Conservation (phyloP, 345 rosid species). For the Euphorbia pulcherrima region DNA sequence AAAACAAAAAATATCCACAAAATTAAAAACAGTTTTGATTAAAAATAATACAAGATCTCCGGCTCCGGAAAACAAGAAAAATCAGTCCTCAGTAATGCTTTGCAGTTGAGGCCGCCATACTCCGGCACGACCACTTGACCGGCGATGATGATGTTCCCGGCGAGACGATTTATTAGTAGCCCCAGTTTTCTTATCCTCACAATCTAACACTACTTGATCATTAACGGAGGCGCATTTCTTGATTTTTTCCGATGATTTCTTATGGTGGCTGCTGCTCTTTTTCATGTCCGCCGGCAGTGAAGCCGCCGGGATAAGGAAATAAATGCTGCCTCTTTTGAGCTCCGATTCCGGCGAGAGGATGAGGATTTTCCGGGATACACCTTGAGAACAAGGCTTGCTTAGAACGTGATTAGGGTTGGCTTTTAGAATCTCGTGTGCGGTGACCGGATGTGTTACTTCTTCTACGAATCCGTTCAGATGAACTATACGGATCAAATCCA, state of each 20-base stretch:
- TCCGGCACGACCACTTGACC: conserved; percentile 35
- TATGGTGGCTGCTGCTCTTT: conserved; percentile 7
- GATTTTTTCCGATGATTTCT: conserved; percentile 21
- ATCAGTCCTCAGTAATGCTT: conserved; percentile 72
- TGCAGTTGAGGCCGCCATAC: conserved; percentile 74
- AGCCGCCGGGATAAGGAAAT: conserved; percentile 70
- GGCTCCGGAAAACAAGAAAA: conserved; percentile 1
- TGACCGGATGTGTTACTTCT: conserved; percentile 66
- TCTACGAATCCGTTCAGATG: conserved; percentile 80
- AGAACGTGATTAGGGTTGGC: conserved; percentile 80
- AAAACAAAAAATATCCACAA: conserved; percentile 18
- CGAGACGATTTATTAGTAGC: conserved; percentile 39
- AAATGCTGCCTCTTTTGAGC: conserved; percentile 85
- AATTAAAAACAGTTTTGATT: conserved; percentile 4
- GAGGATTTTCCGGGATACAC: conserved; percentile 62
- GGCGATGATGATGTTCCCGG: conserved; percentile 36
- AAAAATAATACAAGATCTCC: too few species aligned
- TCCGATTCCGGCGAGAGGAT: conserved; percentile 79
- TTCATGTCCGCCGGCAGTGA: conserved; percentile 51
- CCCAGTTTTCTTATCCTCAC: conserved; percentile 29
- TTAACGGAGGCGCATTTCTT: conserved; percentile 6
- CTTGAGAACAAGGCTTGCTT: conserved; percentile 78
- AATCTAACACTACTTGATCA: conserved; percentile 14
- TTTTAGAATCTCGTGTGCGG: conserved; percentile 72
- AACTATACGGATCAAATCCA: conserved; percentile 87